Base-by-base conservation (phyloP, 805 yeast genomes). In the Ogataea angusta region DNA sequence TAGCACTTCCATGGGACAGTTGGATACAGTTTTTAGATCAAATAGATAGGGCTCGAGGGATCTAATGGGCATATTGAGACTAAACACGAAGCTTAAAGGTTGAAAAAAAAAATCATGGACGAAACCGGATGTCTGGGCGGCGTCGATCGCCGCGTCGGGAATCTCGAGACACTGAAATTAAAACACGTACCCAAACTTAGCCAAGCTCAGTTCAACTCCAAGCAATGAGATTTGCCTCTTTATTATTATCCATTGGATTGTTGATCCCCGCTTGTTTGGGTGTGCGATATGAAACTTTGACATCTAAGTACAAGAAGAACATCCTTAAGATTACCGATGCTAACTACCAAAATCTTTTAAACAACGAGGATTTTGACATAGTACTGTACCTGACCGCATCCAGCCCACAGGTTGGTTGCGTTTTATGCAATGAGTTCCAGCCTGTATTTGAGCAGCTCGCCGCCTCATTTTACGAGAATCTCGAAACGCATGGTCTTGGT, bases 381-480 rank as follows among this genome's bases (percentile, higher is more conserved):
- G 70, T 85, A 10, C 54, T 80, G 23, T 70, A 82, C 41, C 64
- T 91, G 46, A 85, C 96, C 0, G 88, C 97, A 2, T 75, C 82
- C 8, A 73, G 80, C 35, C 72, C 87, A 2, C 76, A 77, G 46
- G 75, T 90, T 56, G 86, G 85, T 10, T 93, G 99, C 67, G 67
- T 68, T 1, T 68, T 85, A 37, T 93, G 99, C 72, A 52, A 66
- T 8, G 78, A 80, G 30, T 73, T 85, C 52, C 78, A 73, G 18
- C 95, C 96, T 2, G 75, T 73, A 30, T 85, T 62, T 54, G 73
- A 73, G 13, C 56, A 64, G 30, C 62, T 88, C 29, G 95, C 86
- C 6, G 54, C 67, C 35, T 80, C 90, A 17, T 85, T 83, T 43
- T 42, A 37, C 24, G 52, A 51, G 23, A 74, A 72, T 63, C 57